A percentile compares a stretch with the other conserved stretches of the same genome.
Evolutionary conservation across 169 alveolate species (phyloP).

Genomic region (Theileria parva): DNA sequence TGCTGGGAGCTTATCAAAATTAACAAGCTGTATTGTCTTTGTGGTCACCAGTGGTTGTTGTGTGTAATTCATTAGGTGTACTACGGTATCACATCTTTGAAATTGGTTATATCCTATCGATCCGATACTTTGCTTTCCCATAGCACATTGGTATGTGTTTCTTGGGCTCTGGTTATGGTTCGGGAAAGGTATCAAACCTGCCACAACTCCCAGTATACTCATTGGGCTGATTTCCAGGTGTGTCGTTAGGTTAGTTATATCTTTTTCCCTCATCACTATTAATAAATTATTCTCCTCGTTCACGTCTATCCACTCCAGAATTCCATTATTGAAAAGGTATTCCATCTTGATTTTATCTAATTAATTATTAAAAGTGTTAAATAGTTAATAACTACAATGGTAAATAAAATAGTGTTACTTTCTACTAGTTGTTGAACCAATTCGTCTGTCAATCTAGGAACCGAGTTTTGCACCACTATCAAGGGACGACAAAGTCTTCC

Average conservation of each 20-base stretch:
- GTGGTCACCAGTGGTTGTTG: conserved; percentile 98
- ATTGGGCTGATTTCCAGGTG: conserved; percentile 98
- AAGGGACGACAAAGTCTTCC: conserved; percentile 99
- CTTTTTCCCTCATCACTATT: conserved; percentile 91
- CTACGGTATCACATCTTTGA: conserved; percentile 89
- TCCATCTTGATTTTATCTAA: conserved; percentile 77
- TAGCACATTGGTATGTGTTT: conserved; percentile 99
- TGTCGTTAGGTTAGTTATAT: conserved; percentile 90
- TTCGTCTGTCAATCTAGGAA: conserved; percentile 74
- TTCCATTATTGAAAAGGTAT: conserved; percentile 80
- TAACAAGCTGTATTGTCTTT: conserved; percentile 93
- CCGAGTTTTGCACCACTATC: conserved; percentile 94
- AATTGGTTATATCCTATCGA: conserved; percentile 95
- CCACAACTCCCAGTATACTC: conserved; percentile 96
- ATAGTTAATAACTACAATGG: not conserved
- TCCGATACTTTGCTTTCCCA: conserved; percentile 99
- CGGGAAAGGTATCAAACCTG: conserved; percentile 99
- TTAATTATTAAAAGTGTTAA: not conserved
- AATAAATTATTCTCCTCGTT: conserved; percentile 97
- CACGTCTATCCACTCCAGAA: conserved; percentile 98
- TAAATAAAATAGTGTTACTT: not conserved
- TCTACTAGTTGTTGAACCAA: conserved; percentile 26
- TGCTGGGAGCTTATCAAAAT: conserved; percentile 97
- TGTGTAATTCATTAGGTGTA: conserved; percentile 94
- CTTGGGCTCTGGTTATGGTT: conserved; percentile 99